Conservation (phyloP, 345 rosid species). For the Raphanus raphanistrum region DNA sequence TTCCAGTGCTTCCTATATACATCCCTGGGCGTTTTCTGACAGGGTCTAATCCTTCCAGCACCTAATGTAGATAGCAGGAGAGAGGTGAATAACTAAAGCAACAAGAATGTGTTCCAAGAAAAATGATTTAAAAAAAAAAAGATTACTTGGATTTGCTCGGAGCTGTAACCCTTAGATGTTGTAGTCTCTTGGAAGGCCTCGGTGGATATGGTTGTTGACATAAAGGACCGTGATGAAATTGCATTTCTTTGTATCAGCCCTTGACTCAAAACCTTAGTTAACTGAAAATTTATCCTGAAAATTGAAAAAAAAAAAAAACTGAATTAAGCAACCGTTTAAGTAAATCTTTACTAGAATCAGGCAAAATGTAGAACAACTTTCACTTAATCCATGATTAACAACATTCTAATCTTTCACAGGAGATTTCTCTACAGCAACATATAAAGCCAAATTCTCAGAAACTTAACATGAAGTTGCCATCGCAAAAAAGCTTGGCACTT, state of each 20-base stretch:
- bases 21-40: constrained; percentile 98
- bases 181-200: constrained; percentile 59
- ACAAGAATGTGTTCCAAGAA: no score
- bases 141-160: constrained; percentile 88
- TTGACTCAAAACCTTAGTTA: constrained; percentile 36
- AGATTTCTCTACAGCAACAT: no score
- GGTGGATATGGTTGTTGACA: constrained; percentile 58
- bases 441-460: no score
- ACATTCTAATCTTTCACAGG: no score
- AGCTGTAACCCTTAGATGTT: constrained; percentile 63
- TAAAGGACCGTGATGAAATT: constrained; percentile 52
- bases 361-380: no score
- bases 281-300: constrained; percentile 51
- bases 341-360: no score
- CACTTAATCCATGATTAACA: no score
- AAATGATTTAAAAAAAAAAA: no score
- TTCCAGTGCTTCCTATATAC: constrained; percentile 97
- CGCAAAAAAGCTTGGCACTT: not conserved
- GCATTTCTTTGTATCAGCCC: constrained; percentile 43
- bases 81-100: no score
- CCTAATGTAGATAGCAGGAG: constrained; percentile 41
- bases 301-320: not conserved
- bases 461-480: no score
- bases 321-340: not conserved
- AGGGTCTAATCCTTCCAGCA: constrained; percentile 94